Evolutionary conservation across 2,329 filamentous ascomycete genomes (phyloP).

Genomic region (Elsinoe perseae): DNA sequence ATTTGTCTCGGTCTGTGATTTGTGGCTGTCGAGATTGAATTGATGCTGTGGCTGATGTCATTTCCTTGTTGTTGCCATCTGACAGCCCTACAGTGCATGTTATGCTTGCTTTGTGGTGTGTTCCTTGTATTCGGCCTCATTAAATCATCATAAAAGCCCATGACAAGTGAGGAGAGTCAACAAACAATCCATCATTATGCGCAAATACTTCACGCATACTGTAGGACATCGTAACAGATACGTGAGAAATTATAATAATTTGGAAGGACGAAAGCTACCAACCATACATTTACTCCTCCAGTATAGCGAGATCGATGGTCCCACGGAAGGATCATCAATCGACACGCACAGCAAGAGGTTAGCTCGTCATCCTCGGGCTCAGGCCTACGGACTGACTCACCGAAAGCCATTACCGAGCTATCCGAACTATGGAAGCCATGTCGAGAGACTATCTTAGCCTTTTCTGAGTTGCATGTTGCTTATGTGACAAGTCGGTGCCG

Average conservation of each 20-base stretch:
- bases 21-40: neutral
- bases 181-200: neutral
- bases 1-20: neutral
- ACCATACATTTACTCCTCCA: neutral
- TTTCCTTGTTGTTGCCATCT: neutral
- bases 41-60: conserved; percentile 14
- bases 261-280: neutral
- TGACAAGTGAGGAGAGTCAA: neutral
- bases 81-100: neutral
- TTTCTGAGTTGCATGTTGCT: neutral
- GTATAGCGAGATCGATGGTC: neutral
- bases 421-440: neutral
- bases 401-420: conserved; percentile 1
- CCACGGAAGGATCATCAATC: conserved; percentile 6
- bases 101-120: too few species aligned
- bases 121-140: neutral
- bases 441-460: neutral
- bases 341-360: conserved; percentile 7
- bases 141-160: neutral
- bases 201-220: neutral
- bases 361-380: neutral
- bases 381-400: neutral
- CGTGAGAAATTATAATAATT: neutral
- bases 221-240: neutral
- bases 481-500: conserved; percentile 7